Evolutionary conservation across 805 yeast species (phyloP).

Genomic region (Kregervanrija fluxuum): DNA sequence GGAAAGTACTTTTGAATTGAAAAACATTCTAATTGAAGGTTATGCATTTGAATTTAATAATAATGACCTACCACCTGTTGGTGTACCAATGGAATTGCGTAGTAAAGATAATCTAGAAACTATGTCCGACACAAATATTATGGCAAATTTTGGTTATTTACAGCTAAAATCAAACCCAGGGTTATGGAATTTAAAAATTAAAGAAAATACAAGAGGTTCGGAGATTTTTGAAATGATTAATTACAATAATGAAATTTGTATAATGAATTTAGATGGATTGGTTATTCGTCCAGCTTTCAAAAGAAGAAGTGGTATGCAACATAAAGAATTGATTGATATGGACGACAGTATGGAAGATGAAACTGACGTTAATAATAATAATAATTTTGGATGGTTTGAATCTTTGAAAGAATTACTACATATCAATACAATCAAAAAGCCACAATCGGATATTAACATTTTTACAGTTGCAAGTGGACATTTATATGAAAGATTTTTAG

Average conservation of each 20-base stretch:
- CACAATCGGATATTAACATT: constrained; percentile 63
- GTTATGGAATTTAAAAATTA: constrained; percentile 45
- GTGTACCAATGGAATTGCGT: constrained; percentile 39
- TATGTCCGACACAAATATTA: constrained; percentile 53
- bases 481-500: constrained; percentile 62
- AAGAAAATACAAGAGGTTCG: constrained; percentile 33
- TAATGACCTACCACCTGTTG: constrained; percentile 35
- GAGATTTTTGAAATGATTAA: constrained; percentile 33
- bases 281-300: constrained; percentile 37
- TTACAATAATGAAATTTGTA: constrained; percentile 20
- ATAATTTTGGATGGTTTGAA: too few species aligned
- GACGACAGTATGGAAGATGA: constrained; percentile 8
- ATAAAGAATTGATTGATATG: not conserved
- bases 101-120: constrained; percentile 11
- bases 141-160: constrained; percentile 79
- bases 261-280: constrained; percentile 39
- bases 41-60: constrained; percentile 41
- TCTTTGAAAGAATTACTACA: not conserved
- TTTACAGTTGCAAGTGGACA: constrained; percentile 83
- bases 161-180: constrained; percentile 77
- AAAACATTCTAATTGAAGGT: constrained; percentile 62
- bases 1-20: constrained; percentile 43
- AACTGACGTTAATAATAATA: too few species aligned
- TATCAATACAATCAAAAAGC: not conserved
- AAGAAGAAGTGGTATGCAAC: constrained; percentile 16